These are phyloP conservation scores for Gloeophyllum trabeum DNA, from an alignment of 768 basidiomycete genomes.

Conservation along the genomic window DNA sequence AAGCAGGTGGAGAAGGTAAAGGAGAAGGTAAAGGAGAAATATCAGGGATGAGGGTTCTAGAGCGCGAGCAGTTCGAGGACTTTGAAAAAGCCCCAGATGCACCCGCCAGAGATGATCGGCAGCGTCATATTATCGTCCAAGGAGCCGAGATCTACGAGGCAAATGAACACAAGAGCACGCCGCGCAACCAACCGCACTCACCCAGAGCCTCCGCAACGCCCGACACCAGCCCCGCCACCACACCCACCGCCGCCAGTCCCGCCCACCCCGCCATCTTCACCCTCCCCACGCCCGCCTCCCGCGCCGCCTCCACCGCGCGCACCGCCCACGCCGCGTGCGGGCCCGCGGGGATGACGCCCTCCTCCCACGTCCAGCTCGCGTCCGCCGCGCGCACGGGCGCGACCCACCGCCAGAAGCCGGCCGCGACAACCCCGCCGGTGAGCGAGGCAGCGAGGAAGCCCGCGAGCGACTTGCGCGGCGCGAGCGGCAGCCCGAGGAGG, in stretches of 20 bases:
- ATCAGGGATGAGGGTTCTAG: too few species aligned
- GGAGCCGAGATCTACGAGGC: slow-evolving; percentile 57
- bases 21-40: too few species aligned
- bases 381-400: slow-evolving; percentile 32
- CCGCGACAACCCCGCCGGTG: slow-evolving; percentile 57
- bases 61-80: slow-evolving; percentile 22
- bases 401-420: slow-evolving; percentile 63
- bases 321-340: slow-evolving; percentile 5
- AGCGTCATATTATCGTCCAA: slow-evolving; percentile 87
- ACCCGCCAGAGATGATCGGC: slow-evolving; percentile 77
- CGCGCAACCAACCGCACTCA: slow-evolving; percentile 24
- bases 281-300: slow-evolving; percentile 6
- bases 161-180: slow-evolving; percentile 3
- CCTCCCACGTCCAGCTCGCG: slow-evolving; percentile 47
- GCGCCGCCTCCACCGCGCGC: neutral
- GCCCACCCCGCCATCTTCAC: slow-evolving; percentile 26
- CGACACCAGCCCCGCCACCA: slow-evolving; percentile 66
- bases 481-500: slow-evolving; percentile 51
- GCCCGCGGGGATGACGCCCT: slow-evolving; percentile 25
- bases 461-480: slow-evolving; percentile 74
- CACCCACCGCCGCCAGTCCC: slow-evolving; percentile 44
- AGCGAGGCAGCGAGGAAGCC: slow-evolving; percentile 72
- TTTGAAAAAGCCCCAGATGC: slow-evolving; percentile 46
- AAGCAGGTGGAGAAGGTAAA: too few species aligned
- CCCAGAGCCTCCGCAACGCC: slow-evolving; percentile 87